These are phyloP conservation scores for Sugiyamaella qingdaonensis DNA, from an alignment of 805 yeast species.

Conservation along the genomic window DNA sequence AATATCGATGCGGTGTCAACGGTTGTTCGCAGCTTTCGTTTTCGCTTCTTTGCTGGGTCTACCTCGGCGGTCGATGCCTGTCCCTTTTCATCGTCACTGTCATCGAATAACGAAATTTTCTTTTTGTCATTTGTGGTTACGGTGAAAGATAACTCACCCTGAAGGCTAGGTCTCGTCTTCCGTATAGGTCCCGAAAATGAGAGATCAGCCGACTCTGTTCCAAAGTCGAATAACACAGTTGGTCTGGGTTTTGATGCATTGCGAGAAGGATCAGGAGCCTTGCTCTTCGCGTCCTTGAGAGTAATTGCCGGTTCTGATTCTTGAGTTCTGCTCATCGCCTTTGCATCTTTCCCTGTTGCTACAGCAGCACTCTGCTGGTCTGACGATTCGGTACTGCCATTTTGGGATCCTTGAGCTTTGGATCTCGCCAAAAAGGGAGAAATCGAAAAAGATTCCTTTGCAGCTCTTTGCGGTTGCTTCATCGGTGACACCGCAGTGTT, in stretches of 20 bases:
- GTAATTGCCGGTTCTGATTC: neutral
- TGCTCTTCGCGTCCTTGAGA: neutral
- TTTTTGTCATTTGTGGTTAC: conserved; percentile 10
- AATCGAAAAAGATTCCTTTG: neutral
- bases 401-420: neutral
- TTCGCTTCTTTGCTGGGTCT: conserved; percentile 9
- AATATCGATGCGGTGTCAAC: conserved; percentile 9
- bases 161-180: conserved; percentile 9
- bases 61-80: neutral
- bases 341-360: neutral
- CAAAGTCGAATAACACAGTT: neutral
- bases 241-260: neutral
- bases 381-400: neutral
- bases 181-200: neutral
- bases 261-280: neutral
- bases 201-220: neutral
- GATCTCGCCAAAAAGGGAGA: neutral
- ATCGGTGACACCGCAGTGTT: neutral
- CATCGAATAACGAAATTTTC: conserved; percentile 19
- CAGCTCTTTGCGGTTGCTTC: neutral
- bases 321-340: neutral
- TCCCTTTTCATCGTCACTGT: conserved; percentile 11
- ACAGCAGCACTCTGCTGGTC: neutral
- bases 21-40: conserved; percentile 15
- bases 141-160: conserved; percentile 2